Evolutionary conservation across 225 moss, liverwort and hornwort genomes (phyloP), one percentile per base, ranked within the genome.

Genomic region (Neckera pumila): DNA sequence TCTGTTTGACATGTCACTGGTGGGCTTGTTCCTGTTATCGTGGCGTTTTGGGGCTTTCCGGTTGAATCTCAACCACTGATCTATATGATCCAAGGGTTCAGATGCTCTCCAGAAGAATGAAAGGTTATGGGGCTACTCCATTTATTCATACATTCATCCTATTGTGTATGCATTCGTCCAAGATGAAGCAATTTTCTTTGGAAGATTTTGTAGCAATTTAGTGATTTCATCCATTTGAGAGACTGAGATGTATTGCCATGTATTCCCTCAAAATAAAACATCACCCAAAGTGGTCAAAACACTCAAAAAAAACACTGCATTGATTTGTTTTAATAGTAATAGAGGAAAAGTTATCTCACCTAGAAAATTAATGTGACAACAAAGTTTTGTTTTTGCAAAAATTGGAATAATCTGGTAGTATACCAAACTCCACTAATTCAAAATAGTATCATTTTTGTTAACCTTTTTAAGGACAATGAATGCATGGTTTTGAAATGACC

Each of bases 211-310:
- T 36, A 66, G 36, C 70, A 23, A 40, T 70, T 40, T 40, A 26
- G 71, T 25, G 14, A 70, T 70, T 25, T 40, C 14, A 25, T 40
- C 14, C 9, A 71, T 42, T 42, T 2, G 1, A 70, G 27, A 43
- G 27, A n/a, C n/a, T n/a, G n/a, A 43, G 26, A 9, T 26, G 5
- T 16, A 27, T 43, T 1, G 2, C 6, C 1, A 0, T 43, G 17
- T 15, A 71, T 42, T 15, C 26, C 15, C 8, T 8, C 1, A 27
- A 26, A 43, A 42, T n/a, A 5, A 13, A 38, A 2, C 7, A 69
- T 38, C 1, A 4, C 38, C 7, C 13, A 12, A 38, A 7, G 7
- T 23, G 0, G 23, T 38, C 11, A 36, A n/a, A n/a, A 66, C 0
- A 10, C 20, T 36, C 1, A 36, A n/a, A 20, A 34, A 11, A 4